Percentiles rank a stretch among this genome's conserved stretches.
phyloP scores from a whole-genome alignment of 2,329 filamentous ascomycete species.

The Sclerotinia nivalis region DNA sequence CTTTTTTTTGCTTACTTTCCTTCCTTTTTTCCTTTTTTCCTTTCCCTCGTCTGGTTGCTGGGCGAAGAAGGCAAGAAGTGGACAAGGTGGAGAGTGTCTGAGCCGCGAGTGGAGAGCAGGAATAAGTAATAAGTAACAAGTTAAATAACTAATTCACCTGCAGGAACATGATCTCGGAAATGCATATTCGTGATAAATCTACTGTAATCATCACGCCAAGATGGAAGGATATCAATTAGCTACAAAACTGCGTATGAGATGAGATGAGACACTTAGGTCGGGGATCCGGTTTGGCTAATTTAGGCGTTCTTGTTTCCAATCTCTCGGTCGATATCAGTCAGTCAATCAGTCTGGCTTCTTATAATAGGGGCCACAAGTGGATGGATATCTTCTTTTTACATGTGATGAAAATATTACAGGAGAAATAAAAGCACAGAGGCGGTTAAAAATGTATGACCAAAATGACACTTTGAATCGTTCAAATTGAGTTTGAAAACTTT shows the following conservation, averaged over 20 bases:
- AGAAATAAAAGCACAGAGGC: not conserved
- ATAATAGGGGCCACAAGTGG: not conserved
- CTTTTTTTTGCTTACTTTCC: not conserved
- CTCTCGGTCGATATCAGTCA: not conserved
- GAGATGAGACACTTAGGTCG: not conserved
- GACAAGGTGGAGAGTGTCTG: too few species aligned
- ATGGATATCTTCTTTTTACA: not conserved
- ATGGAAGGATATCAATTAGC: not conserved
- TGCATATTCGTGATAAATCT: slow-evolving; percentile 46
- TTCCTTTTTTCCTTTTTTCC: not conserved
- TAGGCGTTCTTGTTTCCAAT: not conserved
- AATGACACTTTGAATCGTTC: not conserved
- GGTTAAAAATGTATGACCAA: too few species aligned
- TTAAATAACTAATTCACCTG: slow-evolving; percentile 14
- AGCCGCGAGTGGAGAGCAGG: not conserved
- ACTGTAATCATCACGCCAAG: too few species aligned
- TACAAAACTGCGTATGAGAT: not conserved
- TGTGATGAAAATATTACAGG: not conserved
- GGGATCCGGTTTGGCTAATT: not conserved
- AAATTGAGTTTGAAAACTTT: not conserved
- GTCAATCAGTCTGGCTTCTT: not conserved
- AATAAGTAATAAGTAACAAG: not conserved
- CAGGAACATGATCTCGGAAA: slow-evolving; percentile 70
- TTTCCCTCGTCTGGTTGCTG: not conserved
- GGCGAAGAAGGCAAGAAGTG: too few species aligned